Base-by-base conservation (phyloP, 1,284 basidiomycete genomes). In the Trametes pubescens region DNA sequence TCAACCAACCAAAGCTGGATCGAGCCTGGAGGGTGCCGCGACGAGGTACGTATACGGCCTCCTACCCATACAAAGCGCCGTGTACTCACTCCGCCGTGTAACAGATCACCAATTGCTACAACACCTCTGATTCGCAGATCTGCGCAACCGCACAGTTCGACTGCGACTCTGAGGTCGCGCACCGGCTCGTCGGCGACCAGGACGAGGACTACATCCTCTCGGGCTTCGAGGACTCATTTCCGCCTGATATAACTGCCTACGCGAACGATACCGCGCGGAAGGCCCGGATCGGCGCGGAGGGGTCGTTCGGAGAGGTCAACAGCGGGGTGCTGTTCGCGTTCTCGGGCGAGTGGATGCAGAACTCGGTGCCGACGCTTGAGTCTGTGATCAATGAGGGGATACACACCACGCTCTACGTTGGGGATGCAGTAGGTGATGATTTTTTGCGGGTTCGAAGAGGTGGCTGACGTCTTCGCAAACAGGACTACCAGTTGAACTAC, bases 281-380 rank as follows among this genome's bases (percentile, higher is more conserved):
- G 34, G 70, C 76, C 3, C 72, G 72, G 65, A 83, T 87, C 52
- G 86, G 86, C 35, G 83, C 84, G 1, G 80, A 85, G 68, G 71
- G 73, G 14, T 78, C 73, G 4, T 88, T 85, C 83, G 55, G 74
- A 44, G 71, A 78, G 59, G 29, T 56, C 11, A 78, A 79, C 1
- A 86, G 80, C 72, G 48, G 69, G 21, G 69, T 67, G 55, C 85
- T 87, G 70, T 88, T 89, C 66, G 82, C 82, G 1, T 65, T 71
- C 11, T 85, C 84, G 22, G 86, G 85, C 29, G 87, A 89, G 65
- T 88, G 86, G 86, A 87, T 88, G 86, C 79, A 81, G 57, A 87
- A 82, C 71, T 84, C 83, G n/a, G 73, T 79, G 14, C 84, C 82
- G 4, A 71, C 83, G 62, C 75, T 88, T 24, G 86, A 88, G 72